A percentile compares a stretch with the other conserved stretches of the same genome.
These are phyloP conservation scores for Aspergillus persii DNA, from an alignment of 2,329 filamentous ascomycete species.

Conservation along the genomic window DNA sequence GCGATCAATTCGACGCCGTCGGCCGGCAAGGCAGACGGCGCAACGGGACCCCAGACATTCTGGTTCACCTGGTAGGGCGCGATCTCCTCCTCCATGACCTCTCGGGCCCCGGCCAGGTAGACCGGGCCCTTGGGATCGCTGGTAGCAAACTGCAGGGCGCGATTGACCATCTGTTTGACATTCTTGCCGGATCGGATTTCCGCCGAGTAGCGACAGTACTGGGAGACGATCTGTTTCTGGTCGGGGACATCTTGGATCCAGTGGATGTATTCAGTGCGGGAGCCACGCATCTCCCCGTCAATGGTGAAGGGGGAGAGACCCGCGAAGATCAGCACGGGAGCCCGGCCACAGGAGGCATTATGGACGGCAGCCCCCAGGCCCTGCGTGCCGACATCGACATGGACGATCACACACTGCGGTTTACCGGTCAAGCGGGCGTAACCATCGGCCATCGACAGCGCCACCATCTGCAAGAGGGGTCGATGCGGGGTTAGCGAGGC, in stretches of 20 bases:
- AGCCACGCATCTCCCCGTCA: slow-evolving; percentile 73
- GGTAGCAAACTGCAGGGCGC: slow-evolving; percentile 76
- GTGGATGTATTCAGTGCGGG: slow-evolving; percentile 80
- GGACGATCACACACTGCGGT: slow-evolving; percentile 74
- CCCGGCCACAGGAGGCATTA: slow-evolving; percentile 72
- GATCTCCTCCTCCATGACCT: slow-evolving; percentile 84
- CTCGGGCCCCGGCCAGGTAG: slow-evolving; percentile 73
- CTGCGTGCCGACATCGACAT: slow-evolving; percentile 80
- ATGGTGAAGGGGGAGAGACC: slow-evolving; percentile 74
- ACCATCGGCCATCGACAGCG: slow-evolving; percentile 79
- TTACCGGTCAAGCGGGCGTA: slow-evolving; percentile 70
- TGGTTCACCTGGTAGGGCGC: slow-evolving; percentile 68
- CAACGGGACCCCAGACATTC: slow-evolving; percentile 67
- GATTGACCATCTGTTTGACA: slow-evolving; percentile 85
- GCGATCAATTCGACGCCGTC: slow-evolving; percentile 46
- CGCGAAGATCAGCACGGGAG: slow-evolving; percentile 74
- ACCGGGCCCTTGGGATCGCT: slow-evolving; percentile 76
- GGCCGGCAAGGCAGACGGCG: slow-evolving; percentile 61
- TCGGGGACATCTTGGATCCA: slow-evolving; percentile 84
- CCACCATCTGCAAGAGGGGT: slow-evolving; percentile 64
- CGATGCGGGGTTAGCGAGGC: slow-evolving; percentile 14
- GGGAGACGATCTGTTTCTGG: slow-evolving; percentile 74
- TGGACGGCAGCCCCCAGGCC: slow-evolving; percentile 75
- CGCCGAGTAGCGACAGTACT: slow-evolving; percentile 80
- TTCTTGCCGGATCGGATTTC: slow-evolving; percentile 84